Conservation (phyloP, 2,329 filamentous ascomycete species). For the Ophiostoma perfectum region DNA sequence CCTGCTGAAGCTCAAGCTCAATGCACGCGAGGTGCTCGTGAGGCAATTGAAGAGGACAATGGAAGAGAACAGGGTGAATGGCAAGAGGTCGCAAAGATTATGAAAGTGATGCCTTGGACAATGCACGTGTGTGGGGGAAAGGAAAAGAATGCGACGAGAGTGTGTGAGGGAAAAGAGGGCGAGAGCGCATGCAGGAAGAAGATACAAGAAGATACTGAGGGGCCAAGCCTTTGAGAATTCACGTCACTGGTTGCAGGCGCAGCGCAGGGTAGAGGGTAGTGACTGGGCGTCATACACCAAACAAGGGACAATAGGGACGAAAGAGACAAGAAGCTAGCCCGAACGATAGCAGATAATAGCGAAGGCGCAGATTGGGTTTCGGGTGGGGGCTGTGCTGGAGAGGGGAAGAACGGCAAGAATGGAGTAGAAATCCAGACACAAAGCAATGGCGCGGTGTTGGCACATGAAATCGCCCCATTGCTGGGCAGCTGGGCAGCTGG, state of each 20-base stretch:
- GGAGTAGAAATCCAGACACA: background rate
- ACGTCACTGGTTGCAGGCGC: background rate
- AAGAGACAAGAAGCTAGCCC: background rate
- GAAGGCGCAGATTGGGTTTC: background rate
- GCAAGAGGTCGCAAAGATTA: background rate
- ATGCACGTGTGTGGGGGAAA: too few species aligned
- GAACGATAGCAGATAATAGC: background rate
- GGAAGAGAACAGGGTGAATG: background rate
- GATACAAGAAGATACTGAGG: background rate
- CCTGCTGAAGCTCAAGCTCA: background rate
- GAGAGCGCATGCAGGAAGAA: background rate
- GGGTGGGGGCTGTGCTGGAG: constrained; percentile 9
- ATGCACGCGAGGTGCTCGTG: background rate
- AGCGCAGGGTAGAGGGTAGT: background rate
- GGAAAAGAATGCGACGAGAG: background rate
- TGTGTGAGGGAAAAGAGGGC: background rate
- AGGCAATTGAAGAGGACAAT: constrained; percentile 1
- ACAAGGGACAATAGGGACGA: background rate
- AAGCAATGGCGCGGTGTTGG: background rate
- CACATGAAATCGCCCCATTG: background rate
- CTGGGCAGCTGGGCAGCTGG: background rate
- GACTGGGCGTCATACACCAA: background rate
- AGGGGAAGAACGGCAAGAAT: background rate
- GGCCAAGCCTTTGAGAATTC: background rate
- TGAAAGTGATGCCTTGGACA: background rate